Evolutionary conservation across 345 rosid genomes (phyloP).

Genomic region (Hibiscus mutabilis): DNA sequence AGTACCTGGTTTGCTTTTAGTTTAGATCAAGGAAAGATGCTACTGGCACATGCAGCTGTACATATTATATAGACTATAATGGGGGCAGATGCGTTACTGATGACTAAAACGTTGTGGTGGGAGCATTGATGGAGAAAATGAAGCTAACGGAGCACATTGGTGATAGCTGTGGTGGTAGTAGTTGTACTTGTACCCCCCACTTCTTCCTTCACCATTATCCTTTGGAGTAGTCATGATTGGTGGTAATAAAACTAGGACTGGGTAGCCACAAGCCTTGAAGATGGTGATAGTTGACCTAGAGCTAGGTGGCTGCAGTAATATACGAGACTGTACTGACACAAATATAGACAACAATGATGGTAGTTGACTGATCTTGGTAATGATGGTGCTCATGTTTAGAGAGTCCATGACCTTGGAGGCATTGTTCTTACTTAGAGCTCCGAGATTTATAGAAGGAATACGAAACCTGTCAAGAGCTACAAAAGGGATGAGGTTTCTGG

Average conservation of each 20-base stretch:
- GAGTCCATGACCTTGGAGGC: neutral
- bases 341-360: neutral
- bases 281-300: neutral
- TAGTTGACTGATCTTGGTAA: neutral
- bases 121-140: neutral
- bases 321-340: neutral
- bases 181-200: too few relatives aligned
- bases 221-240: neutral
- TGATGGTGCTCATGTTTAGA: neutral
- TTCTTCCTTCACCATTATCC: too few relatives aligned
- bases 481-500: too few relatives aligned
- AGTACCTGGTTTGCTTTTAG: neutral
- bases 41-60: neutral
- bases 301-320: constrained; percentile 1
- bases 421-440: neutral
- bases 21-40: neutral
- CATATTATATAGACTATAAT: neutral
- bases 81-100: neutral
- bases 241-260: neutral
- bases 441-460: neutral
- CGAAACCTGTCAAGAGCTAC: too few relatives aligned
- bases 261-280: neutral
- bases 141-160: neutral
- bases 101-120: neutral
- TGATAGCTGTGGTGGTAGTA: neutral